phyloP scores from a whole-genome alignment of 2,329 filamentous ascomycete species.

The Fusarium pseudoanthophilum region DNA sequence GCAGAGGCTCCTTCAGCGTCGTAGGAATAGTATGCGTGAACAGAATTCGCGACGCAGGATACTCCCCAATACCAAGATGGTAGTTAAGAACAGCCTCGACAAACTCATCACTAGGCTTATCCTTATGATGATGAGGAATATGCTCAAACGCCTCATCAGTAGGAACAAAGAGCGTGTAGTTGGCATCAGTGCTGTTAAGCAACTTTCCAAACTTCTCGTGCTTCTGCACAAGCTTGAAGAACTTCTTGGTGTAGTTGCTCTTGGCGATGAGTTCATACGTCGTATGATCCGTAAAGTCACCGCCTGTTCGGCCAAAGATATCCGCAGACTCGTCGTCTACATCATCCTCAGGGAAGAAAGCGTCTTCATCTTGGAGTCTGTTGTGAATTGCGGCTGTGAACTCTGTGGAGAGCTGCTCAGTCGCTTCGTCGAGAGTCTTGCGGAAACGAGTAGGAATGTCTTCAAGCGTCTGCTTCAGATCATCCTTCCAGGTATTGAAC shows the following conservation, averaged over 20 bases:
- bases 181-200: slow-evolving; percentile 78
- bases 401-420: slow-evolving; percentile 27
- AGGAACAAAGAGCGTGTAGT: slow-evolving; percentile 86
- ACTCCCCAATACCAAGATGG: slow-evolving; percentile 76
- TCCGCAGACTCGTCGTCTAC: background rate
- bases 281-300: slow-evolving; percentile 70
- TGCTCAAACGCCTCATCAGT: slow-evolving; percentile 79
- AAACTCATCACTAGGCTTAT: slow-evolving; percentile 75
- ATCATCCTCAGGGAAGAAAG: background rate
- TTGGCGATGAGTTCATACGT: slow-evolving; percentile 83
- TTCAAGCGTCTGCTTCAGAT: slow-evolving; percentile 12
- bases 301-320: slow-evolving; percentile 20
- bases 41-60: slow-evolving; percentile 73
- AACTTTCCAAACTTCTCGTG: slow-evolving; percentile 76
- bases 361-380: slow-evolving; percentile 19
- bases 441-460: slow-evolving; percentile 12
- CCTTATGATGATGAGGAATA: slow-evolving; percentile 56
- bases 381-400: slow-evolving; percentile 21
- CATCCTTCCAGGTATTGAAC: slow-evolving; percentile 15
- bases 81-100: slow-evolving; percentile 78
- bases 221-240: slow-evolving; percentile 79
- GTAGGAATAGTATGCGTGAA: slow-evolving; percentile 80
- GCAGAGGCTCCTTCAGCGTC: slow-evolving; percentile 64
- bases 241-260: slow-evolving; percentile 80
- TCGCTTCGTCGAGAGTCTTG: slow-evolving; percentile 22